A percentile compares a stretch with the other conserved stretches of the same genome.
Evolutionary conservation across 768 basidiomycete species (phyloP).

Genomic region (Termitomyces bulborhizus): DNA sequence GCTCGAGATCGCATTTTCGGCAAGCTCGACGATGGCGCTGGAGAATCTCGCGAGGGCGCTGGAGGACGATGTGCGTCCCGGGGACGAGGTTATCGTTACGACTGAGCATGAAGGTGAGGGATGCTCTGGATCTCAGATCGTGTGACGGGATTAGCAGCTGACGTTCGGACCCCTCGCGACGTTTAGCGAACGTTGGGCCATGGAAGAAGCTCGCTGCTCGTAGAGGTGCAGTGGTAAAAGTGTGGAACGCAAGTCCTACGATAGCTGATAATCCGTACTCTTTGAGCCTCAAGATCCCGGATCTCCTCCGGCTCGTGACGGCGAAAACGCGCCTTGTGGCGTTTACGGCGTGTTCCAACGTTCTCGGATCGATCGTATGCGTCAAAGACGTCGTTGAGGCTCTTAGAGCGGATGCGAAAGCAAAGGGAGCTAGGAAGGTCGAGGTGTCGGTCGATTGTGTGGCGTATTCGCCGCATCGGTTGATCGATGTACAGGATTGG

Average conservation of each 20-base stretch:
- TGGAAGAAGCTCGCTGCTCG: conserved; percentile 73
- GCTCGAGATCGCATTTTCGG: conserved; percentile 61
- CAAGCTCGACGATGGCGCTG: conserved; percentile 61
- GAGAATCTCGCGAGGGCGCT: conserved; percentile 65
- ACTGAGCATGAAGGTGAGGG: conserved; percentile 70
- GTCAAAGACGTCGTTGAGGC: conserved; percentile 51
- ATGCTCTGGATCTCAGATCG: neutral
- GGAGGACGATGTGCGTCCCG: conserved; percentile 44
- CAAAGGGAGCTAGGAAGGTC: conserved; percentile 50
- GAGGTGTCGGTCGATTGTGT: conserved; percentile 75
- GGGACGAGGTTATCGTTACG: conserved; percentile 75
- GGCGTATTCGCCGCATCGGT: conserved; percentile 69
- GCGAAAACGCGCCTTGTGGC: conserved; percentile 66
- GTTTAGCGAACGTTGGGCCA: conserved; percentile 40
- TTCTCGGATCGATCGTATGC: conserved; percentile 61
- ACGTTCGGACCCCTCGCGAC: too few species aligned
- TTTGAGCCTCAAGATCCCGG: conserved; percentile 43
- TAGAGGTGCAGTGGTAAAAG: conserved; percentile 45
- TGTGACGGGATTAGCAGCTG: neutral
- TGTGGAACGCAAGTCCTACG: conserved; percentile 49
- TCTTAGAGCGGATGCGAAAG: conserved; percentile 42
- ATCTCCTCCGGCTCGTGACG: conserved; percentile 58
- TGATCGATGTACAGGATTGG: conserved; percentile 70
- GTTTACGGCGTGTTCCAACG: conserved; percentile 70
- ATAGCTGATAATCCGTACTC: conserved; percentile 62